Conservation (phyloP, 176 grass and related monocot species). For the Lolium perenne region DNA sequence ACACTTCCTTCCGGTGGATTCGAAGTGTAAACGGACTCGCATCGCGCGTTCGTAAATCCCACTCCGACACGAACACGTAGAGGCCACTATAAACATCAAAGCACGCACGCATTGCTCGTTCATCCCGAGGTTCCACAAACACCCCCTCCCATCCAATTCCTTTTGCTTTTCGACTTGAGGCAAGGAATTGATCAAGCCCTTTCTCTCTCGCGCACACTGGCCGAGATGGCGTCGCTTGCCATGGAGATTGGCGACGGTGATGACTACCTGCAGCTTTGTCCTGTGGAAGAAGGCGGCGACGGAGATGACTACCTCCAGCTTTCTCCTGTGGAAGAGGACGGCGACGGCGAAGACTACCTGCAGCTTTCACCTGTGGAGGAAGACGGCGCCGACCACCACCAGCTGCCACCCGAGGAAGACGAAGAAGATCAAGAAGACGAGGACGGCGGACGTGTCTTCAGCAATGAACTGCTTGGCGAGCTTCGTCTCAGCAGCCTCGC, state of each 20-base stretch:
- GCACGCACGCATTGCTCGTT: no score
- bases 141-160: no score
- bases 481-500: neutral
- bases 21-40: no score
- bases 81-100: no score
- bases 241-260: neutral
- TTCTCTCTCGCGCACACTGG: neutral
- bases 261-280: neutral
- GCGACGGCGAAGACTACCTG: neutral
- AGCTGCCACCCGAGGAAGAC: neutral
- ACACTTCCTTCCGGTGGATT: no score
- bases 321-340: neutral
- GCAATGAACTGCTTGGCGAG: neutral
- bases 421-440: neutral
- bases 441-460: neutral
- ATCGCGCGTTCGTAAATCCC: no score
- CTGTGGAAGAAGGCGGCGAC: neutral
- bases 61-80: no score
- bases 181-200: neutral
- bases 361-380: neutral
- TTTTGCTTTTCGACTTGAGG: neutral
- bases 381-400: neutral
- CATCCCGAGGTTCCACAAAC: no score
- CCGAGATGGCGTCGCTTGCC: neutral
- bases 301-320: neutral